Base-by-base conservation (phyloP, 2,329 filamentous ascomycete species). In the Aspergillus pseudotamarii region DNA sequence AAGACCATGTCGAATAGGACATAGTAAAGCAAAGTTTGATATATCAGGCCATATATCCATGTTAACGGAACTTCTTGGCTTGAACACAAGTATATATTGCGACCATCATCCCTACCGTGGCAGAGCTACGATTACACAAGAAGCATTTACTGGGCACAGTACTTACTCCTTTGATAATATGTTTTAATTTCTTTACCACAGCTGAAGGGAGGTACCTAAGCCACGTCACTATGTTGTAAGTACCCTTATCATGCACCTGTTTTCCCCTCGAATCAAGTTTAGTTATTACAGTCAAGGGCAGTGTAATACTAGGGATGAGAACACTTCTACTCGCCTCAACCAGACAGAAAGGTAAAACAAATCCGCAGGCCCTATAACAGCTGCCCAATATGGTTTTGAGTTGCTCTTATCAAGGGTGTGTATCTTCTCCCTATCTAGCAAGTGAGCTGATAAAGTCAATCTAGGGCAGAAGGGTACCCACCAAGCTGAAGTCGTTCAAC, bases 371-470 rank as follows among this genome's bases (percentile, higher is more conserved):
- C n/a, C 11, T 12, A 26, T 6, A 19, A 16, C 2, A 21, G 28
- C 23, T 53, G 30, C 30, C 46, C 9, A 53, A 32, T 32, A 30
- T n/a, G 26, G 50, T 19, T 16, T 4, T 1, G 11, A 14, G 8
- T 32, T 0, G 19, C 14, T 53, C 50, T 21, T 53, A 53, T 30
- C 50, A 28, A 16, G 23, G 30, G 14, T 6, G 36, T 53, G 10
- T 19, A 53, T 51, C 26, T 34, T 53, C 8, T 53, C 50, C 28
- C 50, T 30, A 32, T 32, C 28, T 10, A 53, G 50, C 23, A 53
- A 53, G 26, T 53, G 50, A 53, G 30, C 50, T 30, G 50, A 53
- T 53, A 30, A 30, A 53, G 16, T 53, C 50, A 32, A 53, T 48
- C 45, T 16, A 14, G 28, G 30, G 19, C 11, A 19, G 19, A n/a